phyloP scores from a whole-genome alignment of 2,329 filamentous ascomycete genomes.

The Calonectria fujianensis region DNA sequence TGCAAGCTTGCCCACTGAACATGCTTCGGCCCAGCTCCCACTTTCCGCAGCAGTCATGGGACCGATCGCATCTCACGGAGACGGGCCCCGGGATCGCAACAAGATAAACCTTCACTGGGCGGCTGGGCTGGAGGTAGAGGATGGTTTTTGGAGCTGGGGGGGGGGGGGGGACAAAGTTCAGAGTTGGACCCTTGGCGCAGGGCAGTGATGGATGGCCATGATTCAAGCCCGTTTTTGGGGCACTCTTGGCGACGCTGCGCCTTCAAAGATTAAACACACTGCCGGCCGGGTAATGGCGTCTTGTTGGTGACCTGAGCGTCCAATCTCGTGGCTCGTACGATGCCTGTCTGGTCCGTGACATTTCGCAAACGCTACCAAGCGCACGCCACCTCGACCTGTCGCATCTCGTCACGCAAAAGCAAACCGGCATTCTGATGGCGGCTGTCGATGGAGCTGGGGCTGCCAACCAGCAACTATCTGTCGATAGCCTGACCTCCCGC shows the following conservation, averaged over 20 bases:
- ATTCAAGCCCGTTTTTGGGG: neutral
- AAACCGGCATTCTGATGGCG: neutral
- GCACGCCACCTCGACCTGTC: neutral
- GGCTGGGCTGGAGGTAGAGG: neutral
- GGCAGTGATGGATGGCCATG: neutral
- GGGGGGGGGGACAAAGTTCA: neutral
- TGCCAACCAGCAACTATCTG: too few relatives aligned
- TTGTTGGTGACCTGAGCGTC: slow-evolving; percentile 1
- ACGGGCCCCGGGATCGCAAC: neutral
- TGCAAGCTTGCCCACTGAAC: neutral
- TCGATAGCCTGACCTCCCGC: neutral
- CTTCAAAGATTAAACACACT: slow-evolving; percentile 2
- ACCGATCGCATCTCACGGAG: neutral
- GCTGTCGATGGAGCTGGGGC: neutral
- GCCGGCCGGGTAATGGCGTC: neutral
- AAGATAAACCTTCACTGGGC: neutral
- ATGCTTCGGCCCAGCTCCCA: slow-evolving; percentile 4
- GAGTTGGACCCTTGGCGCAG: neutral
- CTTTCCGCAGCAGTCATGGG: slow-evolving; percentile 6
- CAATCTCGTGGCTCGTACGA: slow-evolving; percentile 35
- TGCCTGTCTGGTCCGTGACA: slow-evolving; percentile 7
- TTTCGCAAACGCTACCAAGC: neutral
- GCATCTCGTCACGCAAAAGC: neutral
- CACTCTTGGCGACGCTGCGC: slow-evolving; percentile 2
- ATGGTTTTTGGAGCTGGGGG: neutral